These are phyloP conservation scores for Kodamaea derodonti DNA, from an alignment of 1,139 yeast genomes.

Conservation along the genomic window DNA sequence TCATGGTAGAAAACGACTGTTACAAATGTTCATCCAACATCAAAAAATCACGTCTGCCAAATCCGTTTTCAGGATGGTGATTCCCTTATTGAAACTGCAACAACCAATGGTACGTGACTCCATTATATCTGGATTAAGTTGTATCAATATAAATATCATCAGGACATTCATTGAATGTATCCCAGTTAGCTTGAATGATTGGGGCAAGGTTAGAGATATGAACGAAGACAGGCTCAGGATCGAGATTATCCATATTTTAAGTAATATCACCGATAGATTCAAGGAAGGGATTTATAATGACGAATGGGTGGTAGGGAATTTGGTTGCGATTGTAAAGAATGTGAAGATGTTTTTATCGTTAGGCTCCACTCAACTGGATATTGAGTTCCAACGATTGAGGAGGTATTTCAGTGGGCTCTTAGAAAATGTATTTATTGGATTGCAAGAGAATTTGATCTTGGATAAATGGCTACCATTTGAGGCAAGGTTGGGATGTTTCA, in stretches of 20 bases:
- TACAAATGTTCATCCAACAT: constrained; percentile 79
- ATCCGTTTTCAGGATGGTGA: constrained; percentile 81
- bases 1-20: constrained; percentile 68
- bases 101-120: constrained; percentile 79
- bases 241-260: constrained; percentile 74
- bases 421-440: constrained; percentile 61
- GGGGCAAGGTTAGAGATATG: constrained; percentile 41
- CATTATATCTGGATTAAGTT: constrained; percentile 79
- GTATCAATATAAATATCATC: constrained; percentile 86
- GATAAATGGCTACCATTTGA: constrained; percentile 73
- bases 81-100: constrained; percentile 72
- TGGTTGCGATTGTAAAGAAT: constrained; percentile 62
- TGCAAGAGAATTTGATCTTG: constrained; percentile 37
- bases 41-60: constrained; percentile 92
- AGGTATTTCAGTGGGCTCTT: constrained; percentile 77
- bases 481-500: constrained; percentile 79
- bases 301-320: constrained; percentile 62
- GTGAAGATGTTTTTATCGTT: constrained; percentile 60
- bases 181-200: constrained; percentile 56
- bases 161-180: constrained; percentile 76
- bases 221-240: constrained; percentile 56
- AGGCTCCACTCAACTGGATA: constrained; percentile 58
- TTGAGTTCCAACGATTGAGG: constrained; percentile 72
- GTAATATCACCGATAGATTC: constrained; percentile 65
- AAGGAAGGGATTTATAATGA: constrained; percentile 55